Conservation (phyloP, 169 alveolate genomes). For the Plasmodium inui region DNA sequence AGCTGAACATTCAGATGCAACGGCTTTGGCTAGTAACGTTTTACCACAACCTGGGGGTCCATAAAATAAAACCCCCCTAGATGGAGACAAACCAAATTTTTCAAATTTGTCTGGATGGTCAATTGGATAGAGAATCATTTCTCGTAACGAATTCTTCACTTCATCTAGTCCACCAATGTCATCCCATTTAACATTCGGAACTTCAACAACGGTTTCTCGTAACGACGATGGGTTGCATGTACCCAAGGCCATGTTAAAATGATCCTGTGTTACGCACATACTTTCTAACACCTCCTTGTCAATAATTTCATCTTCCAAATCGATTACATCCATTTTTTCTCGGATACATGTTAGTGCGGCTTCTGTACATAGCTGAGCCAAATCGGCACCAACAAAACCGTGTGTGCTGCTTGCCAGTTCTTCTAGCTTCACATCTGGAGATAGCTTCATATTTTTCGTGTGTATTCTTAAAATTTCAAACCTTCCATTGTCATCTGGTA, state of each 20-base stretch:
- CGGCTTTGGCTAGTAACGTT: slow-evolving; percentile 99
- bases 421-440: slow-evolving; percentile 98
- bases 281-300: slow-evolving; percentile 98
- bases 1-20: slow-evolving; percentile 99
- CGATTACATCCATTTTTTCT: slow-evolving; percentile 99
- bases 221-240: slow-evolving; percentile 97
- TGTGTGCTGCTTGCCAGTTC: slow-evolving; percentile 99
- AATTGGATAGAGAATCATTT: slow-evolving; percentile 96
- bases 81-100: slow-evolving; percentile 98
- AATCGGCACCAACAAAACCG: slow-evolving; percentile 98
- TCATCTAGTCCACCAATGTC: slow-evolving; percentile 99
- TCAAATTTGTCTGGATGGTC: slow-evolving; percentile 99
- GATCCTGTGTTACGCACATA: slow-evolving; percentile 99
- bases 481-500: slow-evolving; percentile 99
- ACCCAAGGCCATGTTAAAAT: slow-evolving; percentile 97
- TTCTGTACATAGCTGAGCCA: slow-evolving; percentile 98
- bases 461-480: slow-evolving; percentile 98
- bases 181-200: slow-evolving; percentile 99
- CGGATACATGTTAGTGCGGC: slow-evolving; percentile 98
- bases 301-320: slow-evolving; percentile 98
- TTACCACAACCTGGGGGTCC: slow-evolving; percentile 99
- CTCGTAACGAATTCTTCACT: slow-evolving; percentile 95
- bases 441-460: slow-evolving; percentile 98
- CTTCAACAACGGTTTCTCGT: slow-evolving; percentile 98
- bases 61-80: slow-evolving; percentile 99